Percentiles rank a stretch among this genome's conserved stretches.
Evolutionary conservation across 257 asterid species (phyloP).

Genomic region (Nicotiana tomentosiformis): DNA sequence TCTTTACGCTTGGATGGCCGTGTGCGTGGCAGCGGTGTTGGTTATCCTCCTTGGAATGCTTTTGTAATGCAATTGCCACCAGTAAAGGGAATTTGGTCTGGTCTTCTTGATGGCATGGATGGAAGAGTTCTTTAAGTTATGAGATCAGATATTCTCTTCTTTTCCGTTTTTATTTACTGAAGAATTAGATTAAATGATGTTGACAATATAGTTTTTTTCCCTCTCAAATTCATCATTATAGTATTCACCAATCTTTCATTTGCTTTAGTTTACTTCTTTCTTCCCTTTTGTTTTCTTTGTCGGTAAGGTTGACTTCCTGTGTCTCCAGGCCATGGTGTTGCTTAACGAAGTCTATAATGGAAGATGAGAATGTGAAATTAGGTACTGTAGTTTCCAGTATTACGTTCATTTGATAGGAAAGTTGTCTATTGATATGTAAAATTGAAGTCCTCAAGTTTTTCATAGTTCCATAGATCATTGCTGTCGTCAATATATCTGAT

Average conservation of each 20-base stretch:
- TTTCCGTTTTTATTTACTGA: neutral
- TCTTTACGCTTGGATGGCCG: slow-evolving; percentile 95
- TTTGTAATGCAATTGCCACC: slow-evolving; percentile 81
- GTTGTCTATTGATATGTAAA: neutral
- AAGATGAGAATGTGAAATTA: neutral
- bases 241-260: neutral
- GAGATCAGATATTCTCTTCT: neutral
- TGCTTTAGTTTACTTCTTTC: neutral
- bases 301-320: neutral
- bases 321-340: neutral
- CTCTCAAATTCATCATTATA: neutral
- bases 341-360: neutral
- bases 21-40: slow-evolving; percentile 95
- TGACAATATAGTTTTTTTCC: neutral
- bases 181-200: neutral
- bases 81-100: slow-evolving; percentile 84
- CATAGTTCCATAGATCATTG: neutral
- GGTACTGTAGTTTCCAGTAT: neutral
- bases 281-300: neutral
- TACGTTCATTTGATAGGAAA: neutral
- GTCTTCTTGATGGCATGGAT: slow-evolving; percentile 95
- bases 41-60: slow-evolving; percentile 98
- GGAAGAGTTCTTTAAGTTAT: slow-evolving; percentile 67
- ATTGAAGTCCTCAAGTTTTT: neutral
- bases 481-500: neutral